Evolutionary conservation across 2,329 filamentous ascomycete genomes (phyloP).

Genomic region (Rhinocladiella mackenziei): DNA sequence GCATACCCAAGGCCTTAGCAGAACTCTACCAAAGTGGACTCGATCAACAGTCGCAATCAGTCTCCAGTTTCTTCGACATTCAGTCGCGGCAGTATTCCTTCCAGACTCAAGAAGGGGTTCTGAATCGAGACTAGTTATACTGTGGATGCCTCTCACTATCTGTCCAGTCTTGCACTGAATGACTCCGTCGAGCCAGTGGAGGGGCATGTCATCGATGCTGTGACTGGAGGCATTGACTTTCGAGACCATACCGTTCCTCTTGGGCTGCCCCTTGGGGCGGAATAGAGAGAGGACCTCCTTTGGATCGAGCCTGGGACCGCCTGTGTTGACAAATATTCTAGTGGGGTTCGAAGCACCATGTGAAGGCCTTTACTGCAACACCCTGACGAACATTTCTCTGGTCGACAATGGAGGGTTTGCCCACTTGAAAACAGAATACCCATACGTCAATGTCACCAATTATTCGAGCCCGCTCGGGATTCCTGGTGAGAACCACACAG

Average conservation of each 20-base stretch:
- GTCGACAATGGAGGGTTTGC: constrained; percentile 45
- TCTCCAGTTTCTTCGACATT: constrained; percentile 46
- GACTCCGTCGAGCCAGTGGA: constrained; percentile 38
- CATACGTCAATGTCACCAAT: constrained; percentile 30
- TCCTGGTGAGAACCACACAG: constrained; percentile 28
- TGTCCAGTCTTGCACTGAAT: constrained; percentile 35
- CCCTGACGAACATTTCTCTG: constrained; percentile 33
- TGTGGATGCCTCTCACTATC: constrained; percentile 33
- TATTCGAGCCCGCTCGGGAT: constrained; percentile 36
- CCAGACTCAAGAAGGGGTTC: constrained; percentile 15
- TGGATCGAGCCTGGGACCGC: constrained; percentile 46
- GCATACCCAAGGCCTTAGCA: constrained; percentile 35
- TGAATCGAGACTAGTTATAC: constrained; percentile 27
- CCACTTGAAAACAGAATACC: constrained; percentile 37
- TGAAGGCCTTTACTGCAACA: constrained; percentile 3
- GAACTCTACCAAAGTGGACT: constrained; percentile 41
- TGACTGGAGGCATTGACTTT: constrained; percentile 43
- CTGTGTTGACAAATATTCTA: constrained; percentile 41
- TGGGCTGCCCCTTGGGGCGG: constrained; percentile 41
- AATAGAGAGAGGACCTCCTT: constrained; percentile 48
- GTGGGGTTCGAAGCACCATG: constrained; percentile 39
- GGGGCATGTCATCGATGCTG: constrained; percentile 36
- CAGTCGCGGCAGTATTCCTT: constrained; percentile 34
- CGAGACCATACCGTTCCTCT: constrained; percentile 45
- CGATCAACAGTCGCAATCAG: constrained; percentile 29